These are phyloP conservation scores for Ceratobasidium sp. DNA, from an alignment of 1,284 basidiomycete species.

Conservation along the genomic window DNA sequence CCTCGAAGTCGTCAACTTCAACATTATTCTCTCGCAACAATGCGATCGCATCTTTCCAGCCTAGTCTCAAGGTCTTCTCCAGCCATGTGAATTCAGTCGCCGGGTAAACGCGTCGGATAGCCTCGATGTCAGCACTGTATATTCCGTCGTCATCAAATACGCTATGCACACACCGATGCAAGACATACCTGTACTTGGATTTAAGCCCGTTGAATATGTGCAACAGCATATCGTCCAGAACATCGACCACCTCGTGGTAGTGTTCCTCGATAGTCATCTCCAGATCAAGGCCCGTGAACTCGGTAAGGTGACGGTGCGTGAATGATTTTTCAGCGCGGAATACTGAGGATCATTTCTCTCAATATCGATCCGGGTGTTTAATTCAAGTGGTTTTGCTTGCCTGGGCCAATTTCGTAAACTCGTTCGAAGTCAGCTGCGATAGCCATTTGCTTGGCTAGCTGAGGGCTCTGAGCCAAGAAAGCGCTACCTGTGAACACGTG, in stretches of 20 bases:
- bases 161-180: constrained; percentile 53
- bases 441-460: constrained; percentile 99
- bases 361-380: background rate
- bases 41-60: constrained; percentile 90
- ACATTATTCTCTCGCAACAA: constrained; percentile 89
- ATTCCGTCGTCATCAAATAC: background rate
- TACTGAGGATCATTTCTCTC: constrained; percentile 61
- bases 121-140: constrained; percentile 69
- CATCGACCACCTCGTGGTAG: constrained; percentile 95
- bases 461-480: constrained; percentile 96
- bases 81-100: constrained; percentile 91
- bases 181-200: constrained; percentile 77
- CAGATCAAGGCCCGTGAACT: constrained; percentile 98
- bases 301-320: constrained; percentile 98
- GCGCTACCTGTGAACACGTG: constrained; percentile 74
- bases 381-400: constrained; percentile 54
- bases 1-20: constrained; percentile 79
- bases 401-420: constrained; percentile 94
- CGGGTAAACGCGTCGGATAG: constrained; percentile 89
- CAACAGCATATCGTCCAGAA: constrained; percentile 87
- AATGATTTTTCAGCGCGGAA: constrained; percentile 99
- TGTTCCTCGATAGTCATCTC: constrained; percentile 99
- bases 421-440: constrained; percentile 98
- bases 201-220: constrained; percentile 86
- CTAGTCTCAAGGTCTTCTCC: constrained; percentile 84